Conservation (phyloP, 1,284 basidiomycete species). For the Leucoagaricus sp. region DNA sequence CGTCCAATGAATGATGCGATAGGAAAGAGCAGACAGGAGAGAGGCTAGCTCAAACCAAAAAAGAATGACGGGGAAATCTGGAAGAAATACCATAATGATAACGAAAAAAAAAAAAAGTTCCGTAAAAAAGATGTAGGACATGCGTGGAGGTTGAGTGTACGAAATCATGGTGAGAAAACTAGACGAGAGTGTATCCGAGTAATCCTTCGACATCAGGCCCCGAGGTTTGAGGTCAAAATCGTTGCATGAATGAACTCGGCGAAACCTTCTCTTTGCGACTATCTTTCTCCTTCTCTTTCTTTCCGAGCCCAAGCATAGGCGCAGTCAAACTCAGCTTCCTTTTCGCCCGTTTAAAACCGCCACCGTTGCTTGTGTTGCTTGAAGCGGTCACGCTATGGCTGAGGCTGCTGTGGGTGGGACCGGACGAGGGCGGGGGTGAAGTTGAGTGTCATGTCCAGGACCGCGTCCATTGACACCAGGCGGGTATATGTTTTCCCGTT, state of each 20-base stretch:
- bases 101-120: not conserved
- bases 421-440: constrained; percentile 24
- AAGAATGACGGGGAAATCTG: not conserved
- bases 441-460: constrained; percentile 9
- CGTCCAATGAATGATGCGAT: not conserved
- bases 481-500: constrained; percentile 3
- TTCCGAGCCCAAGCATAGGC: constrained; percentile 62
- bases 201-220: not conserved
- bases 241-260: constrained; percentile 13
- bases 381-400: constrained; percentile 27
- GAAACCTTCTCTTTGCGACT: constrained; percentile 11
- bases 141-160: not conserved
- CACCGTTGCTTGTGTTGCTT: not conserved
- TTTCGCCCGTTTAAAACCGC: constrained; percentile 43
- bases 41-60: not conserved
- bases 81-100: constrained; percentile 13
- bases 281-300: constrained; percentile 43
- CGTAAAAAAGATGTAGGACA: not conserved
- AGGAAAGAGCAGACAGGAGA: not conserved
- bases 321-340: constrained; percentile 71
- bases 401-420: constrained; percentile 25
- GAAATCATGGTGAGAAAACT: not conserved
- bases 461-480: not conserved
- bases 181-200: not conserved
- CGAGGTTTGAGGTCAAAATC: constrained; percentile 3